Base-by-base conservation (phyloP, 2,329 filamentous ascomycete species). In the Curvularia eragrostidis region DNA sequence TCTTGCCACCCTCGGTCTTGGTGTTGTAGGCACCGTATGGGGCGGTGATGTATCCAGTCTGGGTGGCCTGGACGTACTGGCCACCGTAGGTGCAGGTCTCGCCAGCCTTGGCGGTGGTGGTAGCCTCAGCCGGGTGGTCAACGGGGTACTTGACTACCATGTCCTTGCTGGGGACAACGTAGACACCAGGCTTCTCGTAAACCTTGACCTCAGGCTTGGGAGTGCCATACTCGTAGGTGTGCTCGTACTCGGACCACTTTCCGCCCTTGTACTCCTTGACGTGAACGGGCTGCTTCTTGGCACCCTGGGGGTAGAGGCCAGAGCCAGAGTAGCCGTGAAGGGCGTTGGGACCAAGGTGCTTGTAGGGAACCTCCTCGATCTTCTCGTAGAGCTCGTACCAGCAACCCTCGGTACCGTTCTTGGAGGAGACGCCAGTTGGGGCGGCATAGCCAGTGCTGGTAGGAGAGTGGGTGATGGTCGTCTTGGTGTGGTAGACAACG, bases 311-410 rank as follows among this genome's bases (percentile, higher is more conserved):
- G 59, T 63, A 71, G 44, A 73, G 66, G 24, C 67, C 68, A n/a
- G 69, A 69, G 53, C 72, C 73, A 10, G 51, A 32, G 56, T 75
- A 73, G 24, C 65, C 66, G 15, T 64, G 64, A 28, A 75, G 58
- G 41, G 62, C 70, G 19, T 69, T 62, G 13, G 67, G 68, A 43
- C 73, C 73, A 30, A 74, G 65, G 15, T 74, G 32, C 58, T 67
- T 62, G 67, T 72, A 75, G 19, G 61, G 54, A 34, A 63, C 66
- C 48, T 68, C 64, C 48, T 67, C 59, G 15, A 71, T 58, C 60
- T 69, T 69, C 65, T 74, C 71, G 56, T 69, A 70, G 5, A 74
- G 60, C 63, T 74, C 70, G 52, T 70, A 68, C 69, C 68, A 74
- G 32, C 55, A 56, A 36, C 61, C 65, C 5, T 53, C 54, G 24